Evolutionary conservation across 1,284 basidiomycete genomes (phyloP).

Genomic region (Microbotryum lychnidis-dioicae): DNA sequence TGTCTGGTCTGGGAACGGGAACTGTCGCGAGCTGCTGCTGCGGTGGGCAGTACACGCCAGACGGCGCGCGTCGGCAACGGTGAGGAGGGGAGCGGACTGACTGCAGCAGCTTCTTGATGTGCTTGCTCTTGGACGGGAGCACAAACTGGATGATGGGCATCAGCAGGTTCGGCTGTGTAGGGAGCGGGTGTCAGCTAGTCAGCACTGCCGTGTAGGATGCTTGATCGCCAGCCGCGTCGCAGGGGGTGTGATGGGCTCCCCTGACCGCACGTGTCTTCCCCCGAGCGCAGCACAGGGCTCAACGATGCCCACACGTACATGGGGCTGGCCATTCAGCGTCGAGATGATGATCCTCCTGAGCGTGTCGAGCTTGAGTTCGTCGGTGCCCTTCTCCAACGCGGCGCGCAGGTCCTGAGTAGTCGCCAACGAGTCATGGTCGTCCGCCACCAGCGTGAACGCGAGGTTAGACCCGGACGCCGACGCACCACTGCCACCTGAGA

Average conservation of each 20-base stretch:
- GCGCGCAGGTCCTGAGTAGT: slow-evolving; percentile 74
- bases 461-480: background rate
- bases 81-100: slow-evolving; percentile 2
- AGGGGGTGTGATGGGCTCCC: background rate
- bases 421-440: slow-evolving; percentile 54
- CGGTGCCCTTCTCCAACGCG: slow-evolving; percentile 87
- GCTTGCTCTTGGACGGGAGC: slow-evolving; percentile 89
- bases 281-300: too few relatives aligned
- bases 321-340: slow-evolving; percentile 87
- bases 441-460: slow-evolving; percentile 29
- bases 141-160: slow-evolving; percentile 99
- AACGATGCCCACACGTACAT: slow-evolving; percentile 38
- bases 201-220: background rate
- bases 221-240: background rate
- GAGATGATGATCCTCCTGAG: slow-evolving; percentile 90
- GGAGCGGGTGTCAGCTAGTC: background rate
- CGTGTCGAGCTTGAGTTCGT: slow-evolving; percentile 95
- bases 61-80: background rate
- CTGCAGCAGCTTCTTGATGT: slow-evolving; percentile 90
- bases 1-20: background rate
- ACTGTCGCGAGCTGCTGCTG: too few relatives aligned
- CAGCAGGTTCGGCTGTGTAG: slow-evolving; percentile 49
- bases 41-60: background rate
- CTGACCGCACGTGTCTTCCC: background rate
- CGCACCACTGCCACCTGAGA: background rate